Percentiles rank a stretch among this genome's conserved stretches.
These are phyloP conservation scores for Ophiostoma himal-ulmi DNA, from an alignment of 2,329 filamentous ascomycete species.

Conservation along the genomic window DNA sequence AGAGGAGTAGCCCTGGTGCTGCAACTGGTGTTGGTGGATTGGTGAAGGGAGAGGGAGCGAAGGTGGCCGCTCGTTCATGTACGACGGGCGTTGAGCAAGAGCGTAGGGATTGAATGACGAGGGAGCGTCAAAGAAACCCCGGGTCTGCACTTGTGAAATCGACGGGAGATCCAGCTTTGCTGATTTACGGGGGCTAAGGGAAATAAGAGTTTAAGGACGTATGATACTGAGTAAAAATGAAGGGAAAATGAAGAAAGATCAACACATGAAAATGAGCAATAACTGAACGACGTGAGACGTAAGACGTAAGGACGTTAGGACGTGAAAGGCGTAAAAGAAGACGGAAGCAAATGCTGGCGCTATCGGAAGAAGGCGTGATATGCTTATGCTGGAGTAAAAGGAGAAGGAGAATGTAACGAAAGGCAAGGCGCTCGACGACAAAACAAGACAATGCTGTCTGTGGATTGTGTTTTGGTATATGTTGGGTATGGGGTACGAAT, in stretches of 20 bases:
- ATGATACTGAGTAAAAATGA: conserved; percentile 13
- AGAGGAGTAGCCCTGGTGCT: conserved; percentile 62
- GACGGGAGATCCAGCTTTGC: conserved; percentile 93
- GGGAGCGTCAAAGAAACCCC: conserved; percentile 64
- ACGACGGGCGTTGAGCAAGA: conserved; percentile 54
- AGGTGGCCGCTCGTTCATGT: conserved; percentile 67
- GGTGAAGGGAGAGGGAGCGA: conserved; percentile 56
- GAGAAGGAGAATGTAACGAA: neutral
- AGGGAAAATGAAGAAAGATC: neutral
- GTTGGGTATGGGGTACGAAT: neutral
- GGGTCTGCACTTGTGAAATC: conserved; percentile 75
- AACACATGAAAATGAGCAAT: conserved; percentile 10
- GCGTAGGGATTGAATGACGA: conserved; percentile 64
- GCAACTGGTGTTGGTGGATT: conserved; percentile 14
- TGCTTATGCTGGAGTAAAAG: conserved; percentile 3
- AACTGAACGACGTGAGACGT: conserved; percentile 14
- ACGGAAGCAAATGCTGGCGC: conserved; percentile 14
- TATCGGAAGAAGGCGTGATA: conserved; percentile 5
- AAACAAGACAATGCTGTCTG: conserved; percentile 1
- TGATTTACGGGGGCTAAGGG: conserved; percentile 31
- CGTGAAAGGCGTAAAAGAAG: conserved; percentile 11
- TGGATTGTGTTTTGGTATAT: neutral
- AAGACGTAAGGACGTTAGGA: conserved; percentile 13
- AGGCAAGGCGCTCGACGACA: conserved; percentile 4
- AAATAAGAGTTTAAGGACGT: conserved; percentile 2